A percentile compares a stretch with the other conserved stretches of the same genome.
These are phyloP conservation scores for Suillus alpinus DNA, from an alignment of 768 basidiomycete genomes.

Conservation along the genomic window DNA sequence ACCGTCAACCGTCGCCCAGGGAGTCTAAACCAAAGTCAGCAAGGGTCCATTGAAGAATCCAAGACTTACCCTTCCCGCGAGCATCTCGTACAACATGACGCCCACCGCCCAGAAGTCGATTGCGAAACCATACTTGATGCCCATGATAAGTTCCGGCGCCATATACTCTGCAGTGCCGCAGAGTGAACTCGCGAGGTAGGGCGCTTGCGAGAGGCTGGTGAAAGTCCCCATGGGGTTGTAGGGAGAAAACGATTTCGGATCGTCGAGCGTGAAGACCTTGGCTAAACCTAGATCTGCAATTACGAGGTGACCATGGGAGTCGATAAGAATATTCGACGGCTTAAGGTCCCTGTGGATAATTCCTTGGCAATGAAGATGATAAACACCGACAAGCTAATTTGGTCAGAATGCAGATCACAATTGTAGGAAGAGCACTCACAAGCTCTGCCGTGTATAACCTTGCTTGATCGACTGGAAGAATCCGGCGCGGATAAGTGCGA, in stretches of 20 bases:
- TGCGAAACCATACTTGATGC: slow-evolving; percentile 6
- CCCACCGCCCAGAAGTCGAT: slow-evolving; percentile 16
- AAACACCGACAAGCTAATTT: slow-evolving; percentile 27
- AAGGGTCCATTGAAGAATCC: neutral
- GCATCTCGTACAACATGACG: slow-evolving; percentile 12
- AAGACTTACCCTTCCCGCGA: slow-evolving; percentile 7
- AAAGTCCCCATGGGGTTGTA: slow-evolving; percentile 1
- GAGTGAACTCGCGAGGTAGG: slow-evolving; percentile 1
- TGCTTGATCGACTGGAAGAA: slow-evolving; percentile 6
- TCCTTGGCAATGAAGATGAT: slow-evolving; percentile 52
- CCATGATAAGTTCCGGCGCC: slow-evolving; percentile 12
- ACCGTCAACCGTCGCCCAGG: neutral
- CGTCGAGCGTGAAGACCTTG: slow-evolving; percentile 13
- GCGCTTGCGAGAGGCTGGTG: slow-evolving; percentile 2
- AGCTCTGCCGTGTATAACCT: slow-evolving; percentile 10
- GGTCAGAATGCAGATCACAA: neutral
- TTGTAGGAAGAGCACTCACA: neutral
- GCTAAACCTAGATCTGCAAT: slow-evolving; percentile 68
- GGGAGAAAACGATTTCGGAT: slow-evolving; percentile 5
- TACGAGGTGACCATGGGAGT: slow-evolving; percentile 45
- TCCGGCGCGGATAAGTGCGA: neutral
- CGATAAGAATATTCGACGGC: slow-evolving; percentile 60
- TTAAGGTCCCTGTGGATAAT: slow-evolving; percentile 72
- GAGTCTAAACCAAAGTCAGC: slow-evolving; percentile 2
- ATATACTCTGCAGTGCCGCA: slow-evolving; percentile 11